Evolutionary conservation across 2,329 filamentous ascomycete genomes (phyloP), one percentile per base, ranked within the genome.

Genomic region (Colletotrichum spaethianum): DNA sequence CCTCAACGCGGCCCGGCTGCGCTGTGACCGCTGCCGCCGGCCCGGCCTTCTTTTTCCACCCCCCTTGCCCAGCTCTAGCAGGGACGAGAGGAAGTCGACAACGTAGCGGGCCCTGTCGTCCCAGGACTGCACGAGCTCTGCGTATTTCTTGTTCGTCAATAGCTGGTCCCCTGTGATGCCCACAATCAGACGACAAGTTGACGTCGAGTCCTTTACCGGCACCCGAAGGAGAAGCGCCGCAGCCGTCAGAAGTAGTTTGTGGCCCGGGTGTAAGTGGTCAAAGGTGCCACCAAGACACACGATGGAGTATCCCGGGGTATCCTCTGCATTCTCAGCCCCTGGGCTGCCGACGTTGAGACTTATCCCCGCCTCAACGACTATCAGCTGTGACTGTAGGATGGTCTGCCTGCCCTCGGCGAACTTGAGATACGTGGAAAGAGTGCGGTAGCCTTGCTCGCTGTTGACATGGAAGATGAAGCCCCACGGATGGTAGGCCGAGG

Each of bases 161-260:
- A 98, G 87, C 73, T 93, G 92, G 77, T 98, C 94, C 6, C 94
- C 95, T 0, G 96, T 97, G 75, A 99, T 93, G 16, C 96, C 96
- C 52, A 98, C 88, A 23, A 95, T 93, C 73, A 97, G 88, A 14
- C 87, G 87, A 73, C 89, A 89, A 28, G 85, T 83, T 38, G 78
- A 74, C 1, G 79, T 77, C 0, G 84, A 78, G 40, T 78, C 76
- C 40, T 82, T 77, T 52, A 82, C 75, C 0, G 86, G 84, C 0
- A 89, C 86, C 70, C 90, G 89, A 68, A 93, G 86, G 20, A 94
- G 87, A 67, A 98, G 89, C 0, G 92, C 90, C 0, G 93, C 94
- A 73, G 95, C 95, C n/a, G 95, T 95, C 26, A 99, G 89, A 26
- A 99, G 89, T n/a, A 98, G 87, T 83, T 98, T 99, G 85, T 99